phyloP scores from a whole-genome alignment of 441 rosid species.

The Gossypium trilobum region DNA sequence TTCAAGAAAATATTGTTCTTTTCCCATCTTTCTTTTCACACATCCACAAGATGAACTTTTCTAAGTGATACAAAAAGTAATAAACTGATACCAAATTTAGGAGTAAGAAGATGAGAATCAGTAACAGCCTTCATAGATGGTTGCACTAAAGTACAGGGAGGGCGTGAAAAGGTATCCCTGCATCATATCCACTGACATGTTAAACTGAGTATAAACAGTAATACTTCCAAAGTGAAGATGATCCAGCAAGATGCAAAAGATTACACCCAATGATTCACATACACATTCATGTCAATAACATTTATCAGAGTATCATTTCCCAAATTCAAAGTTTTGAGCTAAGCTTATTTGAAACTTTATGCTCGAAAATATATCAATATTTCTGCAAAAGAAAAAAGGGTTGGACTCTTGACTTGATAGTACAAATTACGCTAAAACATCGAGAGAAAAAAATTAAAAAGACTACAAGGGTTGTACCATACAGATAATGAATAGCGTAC shows the following conservation, averaged over 20 bases:
- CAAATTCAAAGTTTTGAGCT: constrained; percentile 4
- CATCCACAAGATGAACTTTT: not conserved
- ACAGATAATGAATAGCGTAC: not conserved
- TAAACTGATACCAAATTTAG: constrained; percentile 61
- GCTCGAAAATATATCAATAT: not conserved
- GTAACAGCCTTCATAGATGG: constrained; percentile 59
- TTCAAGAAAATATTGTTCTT: not conserved
- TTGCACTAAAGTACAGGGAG: constrained; percentile 84
- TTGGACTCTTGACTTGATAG: not conserved
- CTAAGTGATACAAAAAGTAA: not conserved
- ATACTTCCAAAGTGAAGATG: not conserved
- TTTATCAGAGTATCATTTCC: constrained; percentile 3
- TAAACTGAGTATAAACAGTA: not conserved
- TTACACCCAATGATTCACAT: not conserved
- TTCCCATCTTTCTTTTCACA: not conserved
- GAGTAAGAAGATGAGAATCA: constrained; percentile 43
- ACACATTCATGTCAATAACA: not conserved
- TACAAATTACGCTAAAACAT: not conserved
- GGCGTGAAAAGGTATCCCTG: constrained; percentile 86
- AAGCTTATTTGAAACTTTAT: not conserved
- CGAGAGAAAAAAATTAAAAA: not conserved
- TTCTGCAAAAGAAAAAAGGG: not conserved
- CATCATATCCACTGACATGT: constrained; percentile 29
- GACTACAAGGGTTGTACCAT: not conserved
- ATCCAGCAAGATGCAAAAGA: not conserved